These are phyloP conservation scores for Epichloe typhina DNA, from an alignment of 2,329 filamentous ascomycete species.

Conservation along the genomic window DNA sequence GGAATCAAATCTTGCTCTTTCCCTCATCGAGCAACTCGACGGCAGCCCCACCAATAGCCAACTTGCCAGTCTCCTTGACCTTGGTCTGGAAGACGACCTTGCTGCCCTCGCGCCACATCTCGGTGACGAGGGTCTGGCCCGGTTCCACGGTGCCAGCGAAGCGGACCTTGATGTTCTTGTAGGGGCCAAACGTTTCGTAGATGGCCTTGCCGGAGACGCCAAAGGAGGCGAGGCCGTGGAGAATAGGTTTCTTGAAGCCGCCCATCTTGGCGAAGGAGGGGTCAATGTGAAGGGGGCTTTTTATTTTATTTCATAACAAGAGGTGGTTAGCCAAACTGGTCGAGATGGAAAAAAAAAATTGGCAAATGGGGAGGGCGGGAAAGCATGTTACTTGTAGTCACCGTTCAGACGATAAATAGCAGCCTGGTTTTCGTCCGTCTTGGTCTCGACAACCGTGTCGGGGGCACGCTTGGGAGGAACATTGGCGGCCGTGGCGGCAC, in stretches of 20 bases:
- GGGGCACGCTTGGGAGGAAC: constrained; percentile 63
- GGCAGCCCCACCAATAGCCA: constrained; percentile 69
- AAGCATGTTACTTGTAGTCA: constrained; percentile 68
- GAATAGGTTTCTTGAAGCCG: constrained; percentile 85
- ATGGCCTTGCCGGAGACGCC: constrained; percentile 86
- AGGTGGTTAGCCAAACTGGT: neutral
- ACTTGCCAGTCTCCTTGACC: constrained; percentile 87
- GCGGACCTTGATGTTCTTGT: constrained; percentile 84
- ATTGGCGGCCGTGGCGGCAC: constrained; percentile 68
- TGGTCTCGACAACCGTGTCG: constrained; percentile 72
- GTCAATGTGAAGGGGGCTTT: constrained; percentile 79
- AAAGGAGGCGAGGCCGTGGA: constrained; percentile 95
- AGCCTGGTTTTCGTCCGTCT: constrained; percentile 82
- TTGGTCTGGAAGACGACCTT: constrained; percentile 74
- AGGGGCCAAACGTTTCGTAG: constrained; percentile 66
- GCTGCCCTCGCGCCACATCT: constrained; percentile 85
- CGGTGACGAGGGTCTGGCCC: constrained; percentile 78
- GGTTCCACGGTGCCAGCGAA: constrained; percentile 79
- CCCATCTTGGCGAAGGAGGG: constrained; percentile 88
- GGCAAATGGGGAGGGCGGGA: neutral
- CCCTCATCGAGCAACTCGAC: constrained; percentile 49
- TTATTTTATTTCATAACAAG: neutral
- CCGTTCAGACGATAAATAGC: constrained; percentile 86
- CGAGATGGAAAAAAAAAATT: neutral
- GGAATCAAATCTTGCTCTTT: constrained; percentile 16